Evolutionary conservation across 176 grass and related monocot species (phyloP).

Genomic region (Cenchrus americanus): DNA sequence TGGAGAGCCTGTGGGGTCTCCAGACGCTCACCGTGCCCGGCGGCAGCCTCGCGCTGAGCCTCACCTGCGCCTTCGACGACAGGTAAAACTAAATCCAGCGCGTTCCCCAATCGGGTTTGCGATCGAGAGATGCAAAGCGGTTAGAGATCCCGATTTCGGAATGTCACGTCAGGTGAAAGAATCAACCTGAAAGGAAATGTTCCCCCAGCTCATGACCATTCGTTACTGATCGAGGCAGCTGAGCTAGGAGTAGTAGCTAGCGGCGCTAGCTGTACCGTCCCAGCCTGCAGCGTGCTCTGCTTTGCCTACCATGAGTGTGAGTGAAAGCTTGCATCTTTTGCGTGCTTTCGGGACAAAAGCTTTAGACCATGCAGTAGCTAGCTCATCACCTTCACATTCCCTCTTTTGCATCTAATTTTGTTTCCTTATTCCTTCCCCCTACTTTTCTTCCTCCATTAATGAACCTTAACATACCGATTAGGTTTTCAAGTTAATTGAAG

Average conservation of each 20-base stretch:
- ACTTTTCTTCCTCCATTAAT: background rate
- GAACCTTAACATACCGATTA: background rate
- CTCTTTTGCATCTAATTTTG: constrained; percentile 6
- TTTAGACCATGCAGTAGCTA: constrained; percentile 27
- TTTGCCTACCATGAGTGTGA: constrained; percentile 39
- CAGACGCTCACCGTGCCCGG: constrained; percentile 69
- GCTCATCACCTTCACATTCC: constrained; percentile 44
- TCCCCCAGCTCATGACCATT: constrained; percentile 17
- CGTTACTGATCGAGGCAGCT: constrained; percentile 20
- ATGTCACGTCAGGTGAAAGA: constrained; percentile 46
- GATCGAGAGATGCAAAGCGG: constrained; percentile 26
- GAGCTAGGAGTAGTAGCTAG: background rate
- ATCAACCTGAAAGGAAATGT: constrained; percentile 43
- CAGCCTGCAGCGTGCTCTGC: constrained; percentile 20
- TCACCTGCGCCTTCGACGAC: constrained; percentile 69
- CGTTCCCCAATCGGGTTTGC: constrained; percentile 6
- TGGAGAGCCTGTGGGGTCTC: constrained; percentile 80
- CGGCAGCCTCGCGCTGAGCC: constrained; percentile 71
- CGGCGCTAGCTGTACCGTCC: background rate
- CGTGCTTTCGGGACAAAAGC: constrained; percentile 54
- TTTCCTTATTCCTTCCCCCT: background rate
- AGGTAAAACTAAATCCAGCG: constrained; percentile 54
- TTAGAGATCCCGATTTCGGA: background rate
- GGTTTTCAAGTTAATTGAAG: background rate
- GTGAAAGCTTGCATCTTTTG: constrained; percentile 53